Base-by-base conservation (phyloP, 495 filamentous ascomycete species). In the Aspergillus asperescens region DNA sequence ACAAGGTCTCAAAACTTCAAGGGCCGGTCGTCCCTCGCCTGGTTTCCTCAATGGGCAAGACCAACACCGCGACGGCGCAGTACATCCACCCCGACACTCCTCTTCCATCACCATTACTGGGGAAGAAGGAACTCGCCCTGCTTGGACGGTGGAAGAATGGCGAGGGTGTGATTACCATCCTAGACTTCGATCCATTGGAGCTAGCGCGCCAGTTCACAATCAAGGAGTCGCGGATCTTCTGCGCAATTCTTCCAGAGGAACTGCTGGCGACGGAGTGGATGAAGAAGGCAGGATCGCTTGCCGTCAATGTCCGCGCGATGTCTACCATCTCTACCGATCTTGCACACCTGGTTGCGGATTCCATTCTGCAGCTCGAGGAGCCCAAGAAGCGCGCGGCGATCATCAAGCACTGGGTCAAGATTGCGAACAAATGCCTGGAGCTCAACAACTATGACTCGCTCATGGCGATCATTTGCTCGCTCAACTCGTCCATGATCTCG, bases 381-480 rank as follows among this genome's bases (percentile, higher is more conserved):
- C 82, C 84, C 10, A 97, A 96, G 76, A 94, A 89, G 72, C 82
- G 94, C 28, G 93, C 94, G 2, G 65, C 77, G 1, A 83, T 90
- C 39, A 93, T 99, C 74, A 97, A 99, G 74, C 90, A 96, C 59
- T 99, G 94, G 94, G 88, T 95, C 48, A 99, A 99, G 75, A 87
- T 97, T 55, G 87, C 89, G 1, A 83, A 85, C 62, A 87, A 86
- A 55, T 96, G 90, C 60, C 74, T 94, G 9, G 84, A 89, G 54
- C 76, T 99, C 7, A 87, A 90, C 69, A 99, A 99, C 71, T 99
- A 97, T 65, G 91, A 97, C 62, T 88, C 89, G 1, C 75, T 97
- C 34, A 95, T 96, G 89, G 90, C 92, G 10, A 95, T 99, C 62
- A 88, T 95, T 62, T 96, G 91, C 74, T 89, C 87, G 0, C 67